Conservation (phyloP, 495 filamentous ascomycete species). For the Schizothecium vesticola region DNA sequence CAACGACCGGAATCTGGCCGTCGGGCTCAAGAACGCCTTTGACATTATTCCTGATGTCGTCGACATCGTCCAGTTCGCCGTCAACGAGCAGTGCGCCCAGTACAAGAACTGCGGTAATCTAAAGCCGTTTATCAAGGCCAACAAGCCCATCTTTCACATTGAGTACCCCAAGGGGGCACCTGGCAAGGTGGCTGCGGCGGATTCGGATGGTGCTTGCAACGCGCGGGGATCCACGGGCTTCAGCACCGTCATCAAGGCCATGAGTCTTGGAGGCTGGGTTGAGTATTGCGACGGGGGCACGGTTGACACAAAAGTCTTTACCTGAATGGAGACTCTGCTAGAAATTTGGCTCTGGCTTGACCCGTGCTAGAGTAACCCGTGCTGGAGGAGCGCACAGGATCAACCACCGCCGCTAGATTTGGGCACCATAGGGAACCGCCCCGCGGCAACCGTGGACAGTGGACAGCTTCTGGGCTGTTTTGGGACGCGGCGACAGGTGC, state of each 20-base stretch:
- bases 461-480: not conserved
- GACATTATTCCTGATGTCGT: constrained; percentile 54
- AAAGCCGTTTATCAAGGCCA: constrained; percentile 48
- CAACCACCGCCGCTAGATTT: not conserved
- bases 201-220: constrained; percentile 12
- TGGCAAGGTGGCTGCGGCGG: constrained; percentile 24
- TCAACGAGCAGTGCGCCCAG: constrained; percentile 68
- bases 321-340: not conserved
- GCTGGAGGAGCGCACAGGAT: not conserved
- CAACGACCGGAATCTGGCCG: constrained; percentile 40
- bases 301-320: constrained; percentile 12
- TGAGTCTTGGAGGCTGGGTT: constrained; percentile 56
- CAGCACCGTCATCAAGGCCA: constrained; percentile 60
- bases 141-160: constrained; percentile 70
- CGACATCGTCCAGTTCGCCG: constrained; percentile 55
- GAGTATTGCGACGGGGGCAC: constrained; percentile 37
- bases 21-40: constrained; percentile 64
- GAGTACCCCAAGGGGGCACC: constrained; percentile 56
- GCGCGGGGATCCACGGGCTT: constrained; percentile 34
- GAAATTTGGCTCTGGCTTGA: not conserved
- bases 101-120: constrained; percentile 50
- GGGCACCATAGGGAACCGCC: not conserved
- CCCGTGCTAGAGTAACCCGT: too few relatives aligned
- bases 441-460: not conserved
- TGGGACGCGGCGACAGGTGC: not conserved